Evolutionary conservation across 108 stramenopile species (phyloP), one percentile per base, ranked within the genome.

Genomic region (Pseudonitzschia multiseries): DNA sequence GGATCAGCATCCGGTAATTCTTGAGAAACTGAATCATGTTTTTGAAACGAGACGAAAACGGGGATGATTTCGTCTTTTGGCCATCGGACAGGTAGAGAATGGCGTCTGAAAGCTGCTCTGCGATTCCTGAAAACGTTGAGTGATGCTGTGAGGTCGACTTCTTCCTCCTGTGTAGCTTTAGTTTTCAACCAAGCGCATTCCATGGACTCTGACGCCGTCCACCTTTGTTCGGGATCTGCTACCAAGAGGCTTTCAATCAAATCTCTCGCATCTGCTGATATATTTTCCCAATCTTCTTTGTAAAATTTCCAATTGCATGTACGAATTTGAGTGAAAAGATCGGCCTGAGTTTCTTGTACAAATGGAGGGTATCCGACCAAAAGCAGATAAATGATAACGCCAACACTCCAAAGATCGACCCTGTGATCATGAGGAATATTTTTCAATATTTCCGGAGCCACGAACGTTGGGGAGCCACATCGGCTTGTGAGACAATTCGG

Each of bases 371-470:
- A 83, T 21, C 91, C 98, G 22, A 89, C 93, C 22, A 97, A 74
- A 2, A 97, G 67, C 43, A 96, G 87, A 79, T 89, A 99, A 20
- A 90, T 74, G 69, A 99, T 90, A 12, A 97, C 93, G 41, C 98
- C 98, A 1, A 97, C 74, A 74, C 90, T 90, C 98, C 98, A 99
- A 76, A 94, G 84, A 79, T 99, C 98, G 8, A 87, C 92, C 28
- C 77, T 80, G 69, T 88, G 77, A 48, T 88, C 90, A 67, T 94
- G 83, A 27, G 89, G 88, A 42, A 78, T 80, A 46, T 81, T 74
- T 43, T 79, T 77, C 18, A 83, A 59, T 36, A 86, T 76, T 79
- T 86, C 84, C 0, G 84, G 84, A 20, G 84, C 84, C 20, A 79
- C 76, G 69, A 69, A 84, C 0, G 68, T 74, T 48, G 83, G 83